Percentiles rank a stretch among this genome's conserved stretches.
These are phyloP conservation scores for Hypholoma sublateritium DNA, from an alignment of 768 basidiomycete genomes.

Conservation along the genomic window DNA sequence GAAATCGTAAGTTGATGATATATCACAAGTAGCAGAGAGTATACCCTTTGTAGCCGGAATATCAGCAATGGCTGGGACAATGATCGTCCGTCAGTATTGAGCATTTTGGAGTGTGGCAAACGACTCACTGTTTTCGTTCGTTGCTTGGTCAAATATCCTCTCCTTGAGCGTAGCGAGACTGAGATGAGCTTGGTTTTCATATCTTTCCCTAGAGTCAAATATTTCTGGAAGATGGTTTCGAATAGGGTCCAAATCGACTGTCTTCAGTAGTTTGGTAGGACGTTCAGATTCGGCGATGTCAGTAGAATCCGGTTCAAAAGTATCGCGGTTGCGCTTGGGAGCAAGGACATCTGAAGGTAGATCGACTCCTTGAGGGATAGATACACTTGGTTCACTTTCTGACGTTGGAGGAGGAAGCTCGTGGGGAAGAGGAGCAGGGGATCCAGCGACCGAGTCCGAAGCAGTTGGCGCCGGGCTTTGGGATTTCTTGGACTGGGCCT, in stretches of 20 bases:
- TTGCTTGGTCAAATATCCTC: constrained; percentile 30
- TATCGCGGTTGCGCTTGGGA: constrained; percentile 21
- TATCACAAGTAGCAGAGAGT: background rate
- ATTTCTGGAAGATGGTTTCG: constrained; percentile 37
- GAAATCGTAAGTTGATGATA: background rate
- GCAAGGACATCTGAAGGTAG: background rate
- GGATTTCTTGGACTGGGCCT: constrained; percentile 14
- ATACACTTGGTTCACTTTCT: background rate
- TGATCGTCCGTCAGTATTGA: background rate
- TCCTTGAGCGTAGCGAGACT: constrained; percentile 19
- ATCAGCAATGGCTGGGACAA: constrained; percentile 32
- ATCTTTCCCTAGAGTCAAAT: constrained; percentile 22
- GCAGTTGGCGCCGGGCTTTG: constrained; percentile 13
- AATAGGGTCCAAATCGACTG: constrained; percentile 23
- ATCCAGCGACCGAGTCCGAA: background rate
- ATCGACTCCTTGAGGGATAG: background rate
- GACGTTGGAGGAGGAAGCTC: background rate
- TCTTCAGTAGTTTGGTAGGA: constrained; percentile 21
- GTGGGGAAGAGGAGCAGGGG: background rate
- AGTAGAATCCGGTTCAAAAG: constrained; percentile 14
- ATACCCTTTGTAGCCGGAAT: constrained; percentile 29
- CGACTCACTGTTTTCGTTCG: constrained; percentile 36
- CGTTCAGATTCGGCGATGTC: constrained; percentile 17
- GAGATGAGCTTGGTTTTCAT: constrained; percentile 17
- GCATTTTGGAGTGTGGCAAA: background rate